Conservation (phyloP, 805 yeast species). For the Brettanomyces anomalus region DNA sequence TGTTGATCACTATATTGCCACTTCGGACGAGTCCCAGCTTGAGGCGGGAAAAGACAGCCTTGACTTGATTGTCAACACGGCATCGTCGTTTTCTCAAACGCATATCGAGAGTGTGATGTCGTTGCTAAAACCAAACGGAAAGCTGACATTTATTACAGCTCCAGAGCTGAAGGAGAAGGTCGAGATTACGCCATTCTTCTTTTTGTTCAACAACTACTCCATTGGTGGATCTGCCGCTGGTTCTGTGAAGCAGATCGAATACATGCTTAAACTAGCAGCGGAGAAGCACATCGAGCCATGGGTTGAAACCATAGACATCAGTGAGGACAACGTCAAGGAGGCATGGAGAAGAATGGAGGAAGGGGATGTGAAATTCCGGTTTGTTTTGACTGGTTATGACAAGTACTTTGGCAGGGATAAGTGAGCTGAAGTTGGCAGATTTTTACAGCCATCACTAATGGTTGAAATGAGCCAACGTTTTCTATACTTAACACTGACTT, state of each 20-base stretch:
- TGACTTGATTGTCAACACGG: conserved; percentile 43
- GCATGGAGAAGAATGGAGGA: conserved; percentile 39
- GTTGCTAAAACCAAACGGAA: conserved; percentile 25
- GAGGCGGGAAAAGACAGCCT: conserved; percentile 24
- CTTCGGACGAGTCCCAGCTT: conserved; percentile 38
- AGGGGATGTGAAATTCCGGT: conserved; percentile 48
- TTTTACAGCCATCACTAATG: no score
- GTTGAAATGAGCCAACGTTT: no score
- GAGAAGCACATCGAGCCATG: conserved; percentile 38
- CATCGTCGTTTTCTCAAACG: conserved; percentile 30
- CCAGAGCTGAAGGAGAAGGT: conserved; percentile 28
- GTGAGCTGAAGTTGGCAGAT: no score
- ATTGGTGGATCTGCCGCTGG: conserved; percentile 32
- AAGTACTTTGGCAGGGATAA: conserved; percentile 16
- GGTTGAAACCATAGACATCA: conserved; percentile 42
- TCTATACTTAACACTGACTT: no score
- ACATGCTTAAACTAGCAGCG: conserved; percentile 40
- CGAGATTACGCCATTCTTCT: conserved; percentile 25
- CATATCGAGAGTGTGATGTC: conserved; percentile 17
- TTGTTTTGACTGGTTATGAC: conserved; percentile 41
- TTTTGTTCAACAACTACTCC: conserved; percentile 24
- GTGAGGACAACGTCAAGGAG: conserved; percentile 31
- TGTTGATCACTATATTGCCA: conserved; percentile 46
- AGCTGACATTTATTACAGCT: conserved; percentile 22
- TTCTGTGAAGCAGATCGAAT: conserved; percentile 34